Conservation (phyloP, 1,284 basidiomycete species). For the Cutaneotrichosporon sp. region DNA sequence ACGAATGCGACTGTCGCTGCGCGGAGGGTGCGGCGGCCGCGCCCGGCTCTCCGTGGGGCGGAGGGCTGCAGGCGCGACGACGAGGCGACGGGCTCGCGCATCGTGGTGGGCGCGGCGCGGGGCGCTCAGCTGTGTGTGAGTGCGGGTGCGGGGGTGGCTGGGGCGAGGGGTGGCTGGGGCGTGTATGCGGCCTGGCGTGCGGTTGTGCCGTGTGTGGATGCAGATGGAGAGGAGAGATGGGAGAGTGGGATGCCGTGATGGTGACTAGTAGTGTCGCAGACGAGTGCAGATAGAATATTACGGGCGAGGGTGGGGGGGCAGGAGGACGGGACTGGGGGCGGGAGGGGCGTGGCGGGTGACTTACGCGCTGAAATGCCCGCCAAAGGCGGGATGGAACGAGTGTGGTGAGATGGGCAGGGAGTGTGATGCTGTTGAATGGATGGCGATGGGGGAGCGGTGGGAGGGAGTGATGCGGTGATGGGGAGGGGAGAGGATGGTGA, state of each 20-base stretch:
- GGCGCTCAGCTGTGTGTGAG: not conserved
- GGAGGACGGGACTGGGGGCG: not conserved
- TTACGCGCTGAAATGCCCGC: not conserved
- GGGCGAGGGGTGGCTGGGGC: not conserved
- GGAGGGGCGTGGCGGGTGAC: not conserved
- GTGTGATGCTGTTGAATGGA: not conserved
- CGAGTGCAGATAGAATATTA: not conserved
- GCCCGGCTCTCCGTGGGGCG: not conserved
- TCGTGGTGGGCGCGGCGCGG: not conserved
- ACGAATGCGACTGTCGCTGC: constrained; percentile 25
- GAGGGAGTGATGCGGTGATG: no score
- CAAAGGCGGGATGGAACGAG: not conserved
- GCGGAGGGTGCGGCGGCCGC: not conserved
- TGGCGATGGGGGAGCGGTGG: not conserved
- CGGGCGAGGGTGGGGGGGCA: no score
- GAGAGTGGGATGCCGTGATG: not conserved
- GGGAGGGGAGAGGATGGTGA: no score
- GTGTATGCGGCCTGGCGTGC: not conserved
- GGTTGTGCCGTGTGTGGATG: not conserved
- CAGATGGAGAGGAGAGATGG: no score
- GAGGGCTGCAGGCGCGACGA: constrained; percentile 17
- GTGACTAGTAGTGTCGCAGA: not conserved
- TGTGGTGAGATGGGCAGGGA: not conserved
- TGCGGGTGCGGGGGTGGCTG: not conserved
- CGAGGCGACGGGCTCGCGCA: constrained; percentile 13